These are phyloP conservation scores for Rhizopogon salebrosus DNA, from an alignment of 768 basidiomycete genomes.

Conservation along the genomic window DNA sequence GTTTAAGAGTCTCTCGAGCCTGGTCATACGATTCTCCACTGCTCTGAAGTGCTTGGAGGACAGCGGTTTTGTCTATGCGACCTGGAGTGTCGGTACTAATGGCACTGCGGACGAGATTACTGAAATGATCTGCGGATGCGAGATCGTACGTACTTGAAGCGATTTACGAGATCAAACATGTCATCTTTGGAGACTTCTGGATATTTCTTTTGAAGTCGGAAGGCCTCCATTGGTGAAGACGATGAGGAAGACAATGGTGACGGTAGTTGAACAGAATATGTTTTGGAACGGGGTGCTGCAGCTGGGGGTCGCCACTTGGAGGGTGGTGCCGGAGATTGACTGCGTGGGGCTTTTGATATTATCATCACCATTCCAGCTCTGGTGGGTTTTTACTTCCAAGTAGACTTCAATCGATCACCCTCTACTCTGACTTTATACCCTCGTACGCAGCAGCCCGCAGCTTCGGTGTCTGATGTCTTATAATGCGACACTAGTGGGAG, in stretches of 20 bases:
- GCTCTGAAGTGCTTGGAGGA: conserved; percentile 72
- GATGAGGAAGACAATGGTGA: conserved; percentile 5
- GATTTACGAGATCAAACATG: conserved; percentile 90
- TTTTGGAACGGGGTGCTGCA: conserved; percentile 3
- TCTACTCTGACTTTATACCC: background rate
- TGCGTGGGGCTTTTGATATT: conserved; percentile 2
- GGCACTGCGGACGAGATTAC: conserved; percentile 37
- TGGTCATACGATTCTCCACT: conserved; percentile 88
- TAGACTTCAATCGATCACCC: too few relatives aligned
- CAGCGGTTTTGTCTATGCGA: conserved; percentile 75
- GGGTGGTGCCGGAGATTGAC: conserved; percentile 1
- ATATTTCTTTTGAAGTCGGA: conserved; percentile 87
- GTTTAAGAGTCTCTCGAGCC: conserved; percentile 86
- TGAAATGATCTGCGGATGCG: background rate
- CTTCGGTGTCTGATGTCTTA: background rate
- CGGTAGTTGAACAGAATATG: conserved; percentile 7
- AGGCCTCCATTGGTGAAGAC: conserved; percentile 59
- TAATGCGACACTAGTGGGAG: background rate
- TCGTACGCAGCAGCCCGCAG: background rate
- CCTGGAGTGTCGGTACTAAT: conserved; percentile 78
- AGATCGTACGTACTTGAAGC: conserved; percentile 78
- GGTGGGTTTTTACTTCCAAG: background rate
- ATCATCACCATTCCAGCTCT: background rate
- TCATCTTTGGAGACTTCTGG: conserved; percentile 90
- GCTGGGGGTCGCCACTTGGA: conserved; percentile 12